phyloP scores from a whole-genome alignment of 2,329 filamentous ascomycete genomes.

The Lecanicillium sp. region DNA sequence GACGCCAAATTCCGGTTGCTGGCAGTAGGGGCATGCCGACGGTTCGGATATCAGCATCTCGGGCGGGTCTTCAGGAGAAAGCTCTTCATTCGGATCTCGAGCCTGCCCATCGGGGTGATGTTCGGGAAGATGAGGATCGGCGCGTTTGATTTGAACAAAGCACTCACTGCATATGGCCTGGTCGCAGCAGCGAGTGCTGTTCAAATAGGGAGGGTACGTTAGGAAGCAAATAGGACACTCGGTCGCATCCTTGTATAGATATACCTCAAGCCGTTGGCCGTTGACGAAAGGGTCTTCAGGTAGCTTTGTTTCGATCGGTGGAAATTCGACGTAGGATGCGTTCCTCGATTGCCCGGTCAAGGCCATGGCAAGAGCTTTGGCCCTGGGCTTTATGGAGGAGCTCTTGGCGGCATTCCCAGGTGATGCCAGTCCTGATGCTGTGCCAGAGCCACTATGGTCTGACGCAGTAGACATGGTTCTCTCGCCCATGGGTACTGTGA shows the following conservation, averaged over 20 bases:
- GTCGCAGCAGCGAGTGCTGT: slow-evolving; percentile 90
- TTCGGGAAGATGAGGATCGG: slow-evolving; percentile 84
- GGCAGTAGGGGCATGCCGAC: slow-evolving; percentile 89
- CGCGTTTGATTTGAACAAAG: slow-evolving; percentile 95
- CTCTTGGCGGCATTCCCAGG: slow-evolving; percentile 39
- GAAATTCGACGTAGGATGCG: slow-evolving; percentile 63
- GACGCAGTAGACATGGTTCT: slow-evolving; percentile 75
- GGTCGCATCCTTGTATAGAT: slow-evolving; percentile 80
- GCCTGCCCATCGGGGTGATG: slow-evolving; percentile 51
- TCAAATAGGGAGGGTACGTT: slow-evolving; percentile 90
- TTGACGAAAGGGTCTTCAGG: slow-evolving; percentile 84
- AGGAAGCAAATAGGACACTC: slow-evolving; percentile 97
- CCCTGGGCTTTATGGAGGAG: slow-evolving; percentile 70
- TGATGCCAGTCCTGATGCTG: slow-evolving; percentile 50
- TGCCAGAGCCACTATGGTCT: slow-evolving; percentile 58
- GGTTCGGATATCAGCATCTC: slow-evolving; percentile 82
- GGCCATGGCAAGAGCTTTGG: slow-evolving; percentile 82
- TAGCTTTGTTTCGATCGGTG: slow-evolving; percentile 71
- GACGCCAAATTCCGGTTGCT: slow-evolving; percentile 92
- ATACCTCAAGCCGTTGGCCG: slow-evolving; percentile 88
- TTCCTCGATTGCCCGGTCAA: slow-evolving; percentile 70
- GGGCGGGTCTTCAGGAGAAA: slow-evolving; percentile 43
- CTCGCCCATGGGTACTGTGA: slow-evolving; percentile 74
- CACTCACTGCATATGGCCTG: slow-evolving; percentile 97
- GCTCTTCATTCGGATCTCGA: slow-evolving; percentile 29